Conservation (phyloP, 169 alveolate species). For the Babesia sp. region DNA sequence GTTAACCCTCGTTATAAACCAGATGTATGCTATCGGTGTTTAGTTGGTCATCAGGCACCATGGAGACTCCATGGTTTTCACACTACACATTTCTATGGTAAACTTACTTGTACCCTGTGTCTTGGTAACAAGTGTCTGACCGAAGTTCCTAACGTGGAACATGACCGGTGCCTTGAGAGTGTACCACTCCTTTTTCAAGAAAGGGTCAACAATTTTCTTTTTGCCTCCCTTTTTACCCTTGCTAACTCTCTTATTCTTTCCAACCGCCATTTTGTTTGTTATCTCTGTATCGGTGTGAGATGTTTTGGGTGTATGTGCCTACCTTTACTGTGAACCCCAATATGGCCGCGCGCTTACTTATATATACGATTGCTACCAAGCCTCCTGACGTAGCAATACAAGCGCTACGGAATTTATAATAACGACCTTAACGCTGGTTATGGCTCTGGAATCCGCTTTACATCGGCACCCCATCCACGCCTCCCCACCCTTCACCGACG, state of each 20-base stretch:
- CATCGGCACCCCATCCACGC: slow-evolving; percentile 34
- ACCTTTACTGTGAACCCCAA: slow-evolving; percentile 24
- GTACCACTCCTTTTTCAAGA: slow-evolving; percentile 95
- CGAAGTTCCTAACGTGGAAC: slow-evolving; percentile 91
- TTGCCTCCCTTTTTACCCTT: slow-evolving; percentile 96
- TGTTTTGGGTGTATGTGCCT: background rate
- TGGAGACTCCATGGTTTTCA: background rate
- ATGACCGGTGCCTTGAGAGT: slow-evolving; percentile 93
- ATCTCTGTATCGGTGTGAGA: background rate
- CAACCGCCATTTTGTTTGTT: slow-evolving; percentile 89
- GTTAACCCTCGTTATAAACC: background rate
- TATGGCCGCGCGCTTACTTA: slow-evolving; percentile 3
- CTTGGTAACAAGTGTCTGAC: slow-evolving; percentile 93
- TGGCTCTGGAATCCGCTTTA: background rate
- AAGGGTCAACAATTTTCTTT: slow-evolving; percentile 95
- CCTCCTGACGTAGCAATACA: too few relatives aligned
- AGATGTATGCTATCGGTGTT: background rate
- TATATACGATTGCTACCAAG: background rate
- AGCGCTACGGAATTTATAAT: background rate
- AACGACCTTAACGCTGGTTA: background rate
- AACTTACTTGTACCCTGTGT: slow-evolving; percentile 90
- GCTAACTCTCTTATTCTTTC: slow-evolving; percentile 94
- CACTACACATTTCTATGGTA: background rate
- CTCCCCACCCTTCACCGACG: slow-evolving; percentile 30
- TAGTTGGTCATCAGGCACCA: background rate